phyloP scores from a whole-genome alignment of 2,329 filamentous ascomycete genomes.

The Blumeria graminis region DNA sequence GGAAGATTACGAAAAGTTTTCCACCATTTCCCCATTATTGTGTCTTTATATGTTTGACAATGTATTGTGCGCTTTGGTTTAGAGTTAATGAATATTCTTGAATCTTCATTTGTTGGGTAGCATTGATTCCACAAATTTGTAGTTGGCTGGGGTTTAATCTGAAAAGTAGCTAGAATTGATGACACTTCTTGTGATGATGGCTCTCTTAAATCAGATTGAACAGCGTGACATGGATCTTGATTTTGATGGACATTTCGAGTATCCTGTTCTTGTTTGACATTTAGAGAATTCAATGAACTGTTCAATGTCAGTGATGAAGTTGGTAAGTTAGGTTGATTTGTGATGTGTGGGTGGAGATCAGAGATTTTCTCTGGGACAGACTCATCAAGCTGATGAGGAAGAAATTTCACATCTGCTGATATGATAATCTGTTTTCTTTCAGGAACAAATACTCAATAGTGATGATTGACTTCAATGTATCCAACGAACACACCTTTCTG shows the following conservation, averaged over 20 bases:
- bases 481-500: neutral
- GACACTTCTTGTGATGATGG: neutral
- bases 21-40: slow-evolving; percentile 59
- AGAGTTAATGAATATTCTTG: neutral
- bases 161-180: neutral
- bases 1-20: slow-evolving; percentile 16
- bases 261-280: neutral
- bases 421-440: neutral
- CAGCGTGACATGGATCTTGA: neutral
- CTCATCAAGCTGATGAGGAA: neutral
- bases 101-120: neutral
- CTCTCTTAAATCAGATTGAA: neutral
- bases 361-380: neutral
- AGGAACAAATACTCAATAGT: neutral
- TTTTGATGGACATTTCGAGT: neutral
- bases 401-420: neutral
- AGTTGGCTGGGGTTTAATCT: neutral
- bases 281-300: neutral
- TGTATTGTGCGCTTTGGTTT: slow-evolving; percentile 23
- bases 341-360: neutral
- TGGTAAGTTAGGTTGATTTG: neutral
- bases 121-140: neutral
- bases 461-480: neutral
- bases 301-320: neutral
- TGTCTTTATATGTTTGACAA: slow-evolving; percentile 49